phyloP scores from a whole-genome alignment of 805 yeast species.

The Grigorovia yakushimaensis region DNA sequence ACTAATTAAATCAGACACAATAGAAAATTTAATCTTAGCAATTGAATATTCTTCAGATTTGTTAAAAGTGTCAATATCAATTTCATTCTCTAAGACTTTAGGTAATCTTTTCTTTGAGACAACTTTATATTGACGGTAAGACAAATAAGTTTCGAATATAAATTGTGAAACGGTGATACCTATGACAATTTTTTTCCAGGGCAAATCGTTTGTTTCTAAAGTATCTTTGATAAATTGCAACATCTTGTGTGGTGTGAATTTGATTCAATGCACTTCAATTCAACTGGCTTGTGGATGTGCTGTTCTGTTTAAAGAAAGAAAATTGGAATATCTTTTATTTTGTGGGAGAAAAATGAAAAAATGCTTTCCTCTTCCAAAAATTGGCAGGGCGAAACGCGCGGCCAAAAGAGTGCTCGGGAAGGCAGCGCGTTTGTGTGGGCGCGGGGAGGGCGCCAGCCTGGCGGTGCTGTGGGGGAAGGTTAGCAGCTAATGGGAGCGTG shows the following conservation, averaged over 20 bases:
- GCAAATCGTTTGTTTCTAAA: conserved; percentile 29
- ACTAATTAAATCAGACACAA: conserved; percentile 42
- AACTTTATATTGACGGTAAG: conserved; percentile 67
- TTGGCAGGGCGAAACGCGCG: no score
- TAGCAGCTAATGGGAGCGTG: no score
- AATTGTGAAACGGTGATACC: conserved; percentile 71
- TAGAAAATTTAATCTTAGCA: conserved; percentile 64
- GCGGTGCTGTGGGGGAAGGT: no score
- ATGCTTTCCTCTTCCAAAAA: no score
- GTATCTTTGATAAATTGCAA: not conserved
- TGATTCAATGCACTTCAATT: no score
- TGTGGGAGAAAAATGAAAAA: no score
- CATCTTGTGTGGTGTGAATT: no score
- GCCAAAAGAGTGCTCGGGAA: no score
- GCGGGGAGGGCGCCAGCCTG: no score
- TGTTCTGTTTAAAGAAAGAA: no score
- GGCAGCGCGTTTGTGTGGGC: no score
- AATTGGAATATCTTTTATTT: no score
- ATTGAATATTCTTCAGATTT: conserved; percentile 72
- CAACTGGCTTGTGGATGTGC: not conserved
- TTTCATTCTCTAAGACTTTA: conserved; percentile 52
- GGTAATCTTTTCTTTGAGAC: conserved; percentile 51
- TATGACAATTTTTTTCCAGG: conserved; percentile 72
- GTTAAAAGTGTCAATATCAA: conserved; percentile 61
- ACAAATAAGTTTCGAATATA: conserved; percentile 62